Percentiles rank a stretch among this genome's conserved stretches.
Evolutionary conservation across 108 stramenopile species (phyloP).

Genomic region (Skeletonema menzelii): DNA sequence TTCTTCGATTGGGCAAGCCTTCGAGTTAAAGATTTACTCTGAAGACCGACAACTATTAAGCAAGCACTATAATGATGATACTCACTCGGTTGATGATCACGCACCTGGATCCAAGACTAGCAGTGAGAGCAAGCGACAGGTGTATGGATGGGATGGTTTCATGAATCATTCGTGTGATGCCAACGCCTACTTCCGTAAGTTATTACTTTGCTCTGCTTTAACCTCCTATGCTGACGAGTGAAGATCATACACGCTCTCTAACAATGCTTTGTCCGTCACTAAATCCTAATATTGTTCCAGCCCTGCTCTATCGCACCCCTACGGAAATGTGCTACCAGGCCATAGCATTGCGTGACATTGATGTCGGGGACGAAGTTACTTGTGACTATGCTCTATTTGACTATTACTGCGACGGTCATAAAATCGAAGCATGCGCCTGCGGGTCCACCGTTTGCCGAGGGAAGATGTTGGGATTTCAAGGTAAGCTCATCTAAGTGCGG

Average conservation of each 20-base stretch:
- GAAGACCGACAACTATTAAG: constrained; percentile 14
- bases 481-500: constrained; percentile 7
- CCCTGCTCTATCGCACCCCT: constrained; percentile 11
- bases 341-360: constrained; percentile 32
- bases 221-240: too few relatives aligned
- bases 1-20: constrained; percentile 4
- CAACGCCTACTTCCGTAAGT: constrained; percentile 21
- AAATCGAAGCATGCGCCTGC: constrained; percentile 38
- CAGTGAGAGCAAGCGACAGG: constrained; percentile 17
- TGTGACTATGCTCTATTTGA: constrained; percentile 46
- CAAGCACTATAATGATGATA: constrained; percentile 14
- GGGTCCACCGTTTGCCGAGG: constrained; percentile 32
- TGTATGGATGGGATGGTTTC: constrained; percentile 36
- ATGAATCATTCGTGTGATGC: constrained; percentile 44
- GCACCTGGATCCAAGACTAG: not conserved
- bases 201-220: not conserved
- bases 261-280: not conserved
- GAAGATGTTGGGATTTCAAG: constrained; percentile 33
- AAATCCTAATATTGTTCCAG: not conserved
- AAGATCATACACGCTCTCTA: not conserved
- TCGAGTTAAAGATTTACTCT: constrained; percentile 27
- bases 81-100: constrained; percentile 19
- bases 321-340: constrained; percentile 30
- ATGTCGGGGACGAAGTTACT: constrained; percentile 30
- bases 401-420: constrained; percentile 27